phyloP scores from a whole-genome alignment of 2,329 filamentous ascomycete species.

The Stachybotrys elegans region DNA sequence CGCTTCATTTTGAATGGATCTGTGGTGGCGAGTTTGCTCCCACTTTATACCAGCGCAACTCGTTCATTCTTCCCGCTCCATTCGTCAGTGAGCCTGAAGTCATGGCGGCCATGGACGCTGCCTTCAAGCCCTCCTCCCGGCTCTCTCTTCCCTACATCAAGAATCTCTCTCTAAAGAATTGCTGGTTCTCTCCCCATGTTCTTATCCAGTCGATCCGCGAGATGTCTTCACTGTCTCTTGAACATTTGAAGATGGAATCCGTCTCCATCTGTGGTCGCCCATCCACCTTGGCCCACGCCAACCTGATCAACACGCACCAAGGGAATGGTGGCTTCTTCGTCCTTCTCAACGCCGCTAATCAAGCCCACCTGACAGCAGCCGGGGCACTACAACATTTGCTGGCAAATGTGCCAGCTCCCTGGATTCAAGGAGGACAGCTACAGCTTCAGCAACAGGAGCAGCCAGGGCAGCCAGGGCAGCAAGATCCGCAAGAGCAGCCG shows the following conservation, averaged over 20 bases:
- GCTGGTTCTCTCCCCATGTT: slow-evolving; percentile 59
- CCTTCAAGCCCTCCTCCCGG: slow-evolving; percentile 29
- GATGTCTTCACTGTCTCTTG: slow-evolving; percentile 42
- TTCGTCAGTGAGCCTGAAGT: slow-evolving; percentile 30
- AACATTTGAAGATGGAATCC: slow-evolving; percentile 54
- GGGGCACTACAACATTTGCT: too few species aligned
- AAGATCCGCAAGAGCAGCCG: too few species aligned
- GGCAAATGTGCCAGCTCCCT: too few species aligned
- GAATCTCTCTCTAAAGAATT: slow-evolving; percentile 60
- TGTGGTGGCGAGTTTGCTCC: slow-evolving; percentile 63
- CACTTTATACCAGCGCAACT: slow-evolving; percentile 57
- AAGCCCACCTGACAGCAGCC: too few species aligned
- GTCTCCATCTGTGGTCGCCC: slow-evolving; percentile 56
- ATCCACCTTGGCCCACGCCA: slow-evolving; percentile 15
- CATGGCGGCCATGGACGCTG: slow-evolving; percentile 24
- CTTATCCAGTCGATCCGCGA: slow-evolving; percentile 45
- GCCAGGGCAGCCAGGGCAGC: too few species aligned
- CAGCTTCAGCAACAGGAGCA: too few species aligned
- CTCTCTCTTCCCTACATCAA: slow-evolving; percentile 52
- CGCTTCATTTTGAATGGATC: slow-evolving; percentile 60
- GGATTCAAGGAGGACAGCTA: too few species aligned
- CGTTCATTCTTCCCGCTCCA: slow-evolving; percentile 58
- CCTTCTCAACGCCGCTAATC: too few species aligned
- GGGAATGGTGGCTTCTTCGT: too few species aligned
- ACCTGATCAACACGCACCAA: too few species aligned